Evolutionary conservation across 805 yeast genomes (phyloP), one percentile per base, ranked within the genome.

Genomic region (Limtongia smithiae): DNA sequence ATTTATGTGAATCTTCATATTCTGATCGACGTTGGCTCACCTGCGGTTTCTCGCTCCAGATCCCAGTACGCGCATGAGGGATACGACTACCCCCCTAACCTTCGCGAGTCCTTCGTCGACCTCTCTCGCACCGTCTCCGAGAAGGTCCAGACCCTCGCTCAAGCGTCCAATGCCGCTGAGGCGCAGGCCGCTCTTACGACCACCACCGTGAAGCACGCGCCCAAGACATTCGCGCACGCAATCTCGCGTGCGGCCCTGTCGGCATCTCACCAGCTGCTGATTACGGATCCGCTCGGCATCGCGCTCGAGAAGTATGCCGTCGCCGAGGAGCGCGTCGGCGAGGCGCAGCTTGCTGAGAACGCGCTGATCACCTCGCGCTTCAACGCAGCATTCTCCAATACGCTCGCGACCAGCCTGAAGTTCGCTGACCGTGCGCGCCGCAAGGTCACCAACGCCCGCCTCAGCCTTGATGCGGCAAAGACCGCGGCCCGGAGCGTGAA

Each of bases 151-250:
- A 84, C 80, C 53, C 72, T 85, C 52, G 77, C 89, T 15, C 78
- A 76, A 63, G 95, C 89, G 12, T 76, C 83, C 41, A 75, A 84
- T 21, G 86, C 91, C 1, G 76, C 80, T n/a, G 95, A 86, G 65
- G 91, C 90, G 3, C 93, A 86, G 70, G 79, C 84, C 12, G 84
- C 86, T 12, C 70, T 84, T 35, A 71, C 77, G 46, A 70, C 73
- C 22, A 68, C 81, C 64, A 71, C 76, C 61, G 74, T 80, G 38
- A 66, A 68, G 50, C 59, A 65, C 38, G 75, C 77, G 51, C 95
- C 94, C 60, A 84, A 85, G 73, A 87, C 95, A 14, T 73, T 86
- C 62, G 82, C 83, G 67, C 91, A 85, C 65, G 94, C 95, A 5
- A 71, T 86, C 51, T 78, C 87, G 39, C 78, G 91, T 50, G 90